phyloP scores from a whole-genome alignment of 2,329 filamentous ascomycete genomes.

The Diaporthe longicolla region DNA sequence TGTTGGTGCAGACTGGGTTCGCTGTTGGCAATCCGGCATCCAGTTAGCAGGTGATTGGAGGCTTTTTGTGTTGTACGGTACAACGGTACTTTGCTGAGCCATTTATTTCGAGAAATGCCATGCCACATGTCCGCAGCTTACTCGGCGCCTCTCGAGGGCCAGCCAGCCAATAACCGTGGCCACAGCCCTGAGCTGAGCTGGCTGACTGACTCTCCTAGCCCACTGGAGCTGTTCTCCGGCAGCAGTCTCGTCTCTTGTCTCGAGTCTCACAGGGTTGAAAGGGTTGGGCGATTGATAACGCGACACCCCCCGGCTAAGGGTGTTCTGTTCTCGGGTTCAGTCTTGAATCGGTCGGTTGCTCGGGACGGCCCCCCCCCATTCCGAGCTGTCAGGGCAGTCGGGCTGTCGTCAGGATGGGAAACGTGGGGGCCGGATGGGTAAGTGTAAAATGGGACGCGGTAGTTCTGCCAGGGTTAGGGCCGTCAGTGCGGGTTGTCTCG shows the following conservation, averaged over 20 bases:
- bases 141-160: slow-evolving; percentile 20
- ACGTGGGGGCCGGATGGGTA: slow-evolving; percentile 18
- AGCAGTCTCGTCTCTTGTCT: slow-evolving; percentile 24
- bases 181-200: slow-evolving; percentile 8
- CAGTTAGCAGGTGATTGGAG: background rate
- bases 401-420: background rate
- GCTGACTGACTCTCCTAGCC: slow-evolving; percentile 21
- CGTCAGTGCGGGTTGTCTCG: slow-evolving; percentile 28
- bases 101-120: slow-evolving; percentile 22
- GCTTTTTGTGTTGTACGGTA: slow-evolving; percentile 7
- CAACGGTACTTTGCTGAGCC: slow-evolving; percentile 14
- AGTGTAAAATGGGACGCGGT: background rate
- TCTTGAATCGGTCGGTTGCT: background rate
- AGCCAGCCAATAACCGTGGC: background rate
- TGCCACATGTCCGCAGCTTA: slow-evolving; percentile 31
- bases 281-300: slow-evolving; percentile 17
- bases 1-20: slow-evolving; percentile 1
- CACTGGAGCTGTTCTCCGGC: slow-evolving; percentile 10
- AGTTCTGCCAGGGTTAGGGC: background rate
- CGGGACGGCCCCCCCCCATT: slow-evolving; percentile 5
- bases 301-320: slow-evolving; percentile 14
- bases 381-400: slow-evolving; percentile 3
- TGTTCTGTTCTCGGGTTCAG: background rate
- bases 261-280: slow-evolving; percentile 20
- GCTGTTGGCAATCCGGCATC: background rate